A percentile compares a stretch with the other conserved stretches of the same genome.
phyloP scores from a whole-genome alignment of 495 filamentous ascomycete species.

The Apiosordaria backusii region DNA sequence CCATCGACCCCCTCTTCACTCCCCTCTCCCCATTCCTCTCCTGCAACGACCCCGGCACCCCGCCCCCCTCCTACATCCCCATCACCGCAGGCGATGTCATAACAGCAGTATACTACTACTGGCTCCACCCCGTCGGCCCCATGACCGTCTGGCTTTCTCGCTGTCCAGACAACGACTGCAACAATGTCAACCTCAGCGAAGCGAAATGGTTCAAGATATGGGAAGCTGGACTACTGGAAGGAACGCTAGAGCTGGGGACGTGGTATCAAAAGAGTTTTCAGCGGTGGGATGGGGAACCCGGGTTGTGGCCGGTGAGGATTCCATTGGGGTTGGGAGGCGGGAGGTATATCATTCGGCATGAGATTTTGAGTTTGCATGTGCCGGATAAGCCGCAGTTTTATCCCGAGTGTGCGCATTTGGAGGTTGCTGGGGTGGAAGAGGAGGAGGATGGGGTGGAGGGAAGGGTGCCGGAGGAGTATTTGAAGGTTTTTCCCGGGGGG shows the following conservation, averaged over 20 bases:
- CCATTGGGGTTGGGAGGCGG: constrained; percentile 46
- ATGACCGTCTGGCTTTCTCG: constrained; percentile 49
- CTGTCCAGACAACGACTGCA: constrained; percentile 40
- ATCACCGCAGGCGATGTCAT: constrained; percentile 42
- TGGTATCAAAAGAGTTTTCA: constrained; percentile 54
- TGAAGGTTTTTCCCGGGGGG: constrained; percentile 49
- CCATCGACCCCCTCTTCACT: constrained; percentile 45
- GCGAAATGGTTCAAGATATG: constrained; percentile 53
- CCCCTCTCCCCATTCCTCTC: constrained; percentile 35
- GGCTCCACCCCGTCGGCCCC: constrained; percentile 52
- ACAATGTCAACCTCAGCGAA: constrained; percentile 36
- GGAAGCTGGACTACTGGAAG: constrained; percentile 46
- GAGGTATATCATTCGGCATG: constrained; percentile 53
- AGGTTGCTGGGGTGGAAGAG: constrained; percentile 43
- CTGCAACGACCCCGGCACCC: constrained; percentile 44
- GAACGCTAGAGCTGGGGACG: constrained; percentile 45
- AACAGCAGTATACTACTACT: constrained; percentile 49
- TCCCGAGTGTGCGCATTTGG: constrained; percentile 53
- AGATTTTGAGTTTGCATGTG: constrained; percentile 53
- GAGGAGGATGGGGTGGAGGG: constrained; percentile 35
- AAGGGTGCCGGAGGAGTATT: constrained; percentile 24
- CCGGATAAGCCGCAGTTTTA: constrained; percentile 54
- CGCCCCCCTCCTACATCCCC: constrained; percentile 43
- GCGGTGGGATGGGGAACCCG: constrained; percentile 42
- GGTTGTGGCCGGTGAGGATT: constrained; percentile 48